Base-by-base conservation (phyloP, 306 rosid species). In the Quercus rubra region DNA sequence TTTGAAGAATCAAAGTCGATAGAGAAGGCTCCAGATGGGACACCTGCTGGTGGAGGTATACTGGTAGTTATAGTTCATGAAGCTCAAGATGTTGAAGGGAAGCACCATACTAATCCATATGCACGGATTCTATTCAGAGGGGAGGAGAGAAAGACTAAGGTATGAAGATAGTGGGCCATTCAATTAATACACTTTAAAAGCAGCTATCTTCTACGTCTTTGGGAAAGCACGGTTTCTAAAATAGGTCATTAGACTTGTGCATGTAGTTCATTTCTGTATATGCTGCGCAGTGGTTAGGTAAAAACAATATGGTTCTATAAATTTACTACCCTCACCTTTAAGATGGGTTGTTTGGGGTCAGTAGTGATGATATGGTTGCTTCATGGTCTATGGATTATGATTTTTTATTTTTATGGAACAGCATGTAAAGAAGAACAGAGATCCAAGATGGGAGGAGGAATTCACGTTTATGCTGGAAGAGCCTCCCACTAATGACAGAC, bases 401-500 rank as follows among this genome's bases (percentile, higher is more conserved):
- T 57, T 74, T 70, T 27, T 6, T 52, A 21, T 56, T 77, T 70
- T 57, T 67, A 54, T 49, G 20, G 52, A 84, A 54, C 75, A 94
- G 97, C 79, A 4, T 27, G 20, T 94, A 73, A 94, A 91, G 79
- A 94, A 91, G 85, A 92, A 77, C 81, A 89, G 94, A 83, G 97
- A 94, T 85, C 98, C 98, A 17, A 88, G 97, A 66, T 94, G 98
- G 98, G 97, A 85, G 38, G 97, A 94, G 72, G 95, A 94, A 74
- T 94, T 94, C 62, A 79, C 85, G 38, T 92, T 90, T 81, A 73
- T 57, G 85, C 80, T 90, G 77, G 93, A 92, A 14, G 90, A 92
- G 74, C 93, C 97, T 82, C 98, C 98, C 33, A 83, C 79, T 9
- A 84, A 86, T n/a, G 93, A 92, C 1, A 92, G 74, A 85, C 6